Conservation (phyloP, 1,284 basidiomycete species). For the Bjerkandera adusta region DNA sequence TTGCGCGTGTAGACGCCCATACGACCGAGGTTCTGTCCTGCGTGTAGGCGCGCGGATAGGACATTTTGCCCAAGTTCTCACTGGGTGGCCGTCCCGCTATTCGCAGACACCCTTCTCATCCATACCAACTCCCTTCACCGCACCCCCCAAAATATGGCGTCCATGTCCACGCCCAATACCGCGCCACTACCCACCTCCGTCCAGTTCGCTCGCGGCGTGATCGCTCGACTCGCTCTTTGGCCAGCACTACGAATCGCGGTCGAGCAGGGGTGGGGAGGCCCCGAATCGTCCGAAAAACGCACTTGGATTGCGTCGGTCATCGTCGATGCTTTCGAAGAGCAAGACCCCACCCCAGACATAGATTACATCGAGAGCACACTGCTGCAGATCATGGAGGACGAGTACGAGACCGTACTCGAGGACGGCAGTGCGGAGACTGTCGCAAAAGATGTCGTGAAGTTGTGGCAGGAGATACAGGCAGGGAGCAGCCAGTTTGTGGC, state of each 20-base stretch:
- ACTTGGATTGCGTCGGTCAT: conserved; percentile 80
- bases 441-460: conserved; percentile 62
- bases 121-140: neutral
- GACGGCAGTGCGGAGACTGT: conserved; percentile 76
- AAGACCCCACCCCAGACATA: conserved; percentile 56
- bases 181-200: conserved; percentile 44
- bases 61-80: neutral
- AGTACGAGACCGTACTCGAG: conserved; percentile 80
- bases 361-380: conserved; percentile 78
- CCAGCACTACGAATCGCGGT: conserved; percentile 82
- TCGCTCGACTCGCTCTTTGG: conserved; percentile 81
- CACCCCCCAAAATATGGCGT: neutral
- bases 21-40: neutral
- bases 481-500: conserved; percentile 45
- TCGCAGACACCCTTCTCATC: neutral
- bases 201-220: conserved; percentile 80
- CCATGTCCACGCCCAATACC: conserved; percentile 29
- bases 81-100: neutral
- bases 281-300: conserved; percentile 67
- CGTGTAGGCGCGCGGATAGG: neutral
- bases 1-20: conserved; percentile 2
- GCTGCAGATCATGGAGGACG: conserved; percentile 79
- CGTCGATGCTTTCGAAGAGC: conserved; percentile 80
- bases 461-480: conserved; percentile 57
- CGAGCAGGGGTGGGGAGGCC: conserved; percentile 80